phyloP scores from a whole-genome alignment of 805 yeast species.

The Lachancea kluyveri region DNA sequence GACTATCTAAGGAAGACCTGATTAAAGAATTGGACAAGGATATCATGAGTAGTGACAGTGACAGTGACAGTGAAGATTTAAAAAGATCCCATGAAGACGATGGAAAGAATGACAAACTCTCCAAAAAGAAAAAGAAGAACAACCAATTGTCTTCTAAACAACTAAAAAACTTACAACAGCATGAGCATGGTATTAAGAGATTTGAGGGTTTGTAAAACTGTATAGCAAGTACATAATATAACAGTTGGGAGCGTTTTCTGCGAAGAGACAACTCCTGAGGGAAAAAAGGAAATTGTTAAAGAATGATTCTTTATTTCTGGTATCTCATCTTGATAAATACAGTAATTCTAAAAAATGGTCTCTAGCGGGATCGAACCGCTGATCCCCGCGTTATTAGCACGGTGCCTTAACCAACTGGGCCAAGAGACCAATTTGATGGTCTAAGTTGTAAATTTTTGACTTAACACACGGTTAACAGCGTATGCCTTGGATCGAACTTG shows the following conservation, averaged over 20 bases:
- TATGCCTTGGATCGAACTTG: no score
- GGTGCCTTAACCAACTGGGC: constrained; percentile 35
- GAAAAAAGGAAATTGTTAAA: no score
- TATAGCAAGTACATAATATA: no score
- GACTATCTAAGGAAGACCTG: constrained; percentile 26
- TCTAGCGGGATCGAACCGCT: constrained; percentile 35
- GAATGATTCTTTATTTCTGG: no score
- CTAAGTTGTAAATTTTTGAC: no score
- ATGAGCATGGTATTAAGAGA: constrained; percentile 57
- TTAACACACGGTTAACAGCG: no score
- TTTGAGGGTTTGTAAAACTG: constrained; percentile 54
- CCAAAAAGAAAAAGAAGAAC: constrained; percentile 31
- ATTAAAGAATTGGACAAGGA: constrained; percentile 29
- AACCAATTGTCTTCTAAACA: constrained; percentile 39
- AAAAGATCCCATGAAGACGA: constrained; percentile 9
- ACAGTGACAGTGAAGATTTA: constrained; percentile 12
- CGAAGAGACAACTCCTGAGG: no score
- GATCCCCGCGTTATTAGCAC: constrained; percentile 35
- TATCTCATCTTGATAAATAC: no score
- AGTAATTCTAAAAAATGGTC: constrained; percentile 27
- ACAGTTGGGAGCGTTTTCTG: no score
- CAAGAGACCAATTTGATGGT: constrained; percentile 27
- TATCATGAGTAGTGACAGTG: constrained; percentile 11
- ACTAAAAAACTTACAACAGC: constrained; percentile 41
- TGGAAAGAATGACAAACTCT: constrained; percentile 17